Conservation (phyloP, 2,329 filamentous ascomycete species). For the Thielaviopsis euricoi region DNA sequence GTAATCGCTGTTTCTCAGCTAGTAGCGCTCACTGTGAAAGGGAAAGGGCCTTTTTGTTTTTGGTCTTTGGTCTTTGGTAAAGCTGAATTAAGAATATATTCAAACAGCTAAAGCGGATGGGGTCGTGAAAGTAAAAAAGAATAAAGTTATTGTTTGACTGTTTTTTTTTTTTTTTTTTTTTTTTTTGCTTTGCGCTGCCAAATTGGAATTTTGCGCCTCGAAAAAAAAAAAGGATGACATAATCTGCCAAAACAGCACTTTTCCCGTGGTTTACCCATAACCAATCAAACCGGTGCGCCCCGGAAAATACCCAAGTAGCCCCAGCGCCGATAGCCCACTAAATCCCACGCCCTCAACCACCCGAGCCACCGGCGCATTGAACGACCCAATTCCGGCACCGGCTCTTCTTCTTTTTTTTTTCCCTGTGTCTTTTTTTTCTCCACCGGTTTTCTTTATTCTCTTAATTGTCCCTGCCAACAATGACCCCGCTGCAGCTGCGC, state of each 20-base stretch:
- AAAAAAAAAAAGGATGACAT: neutral
- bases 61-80: no score
- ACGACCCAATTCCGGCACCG: neutral
- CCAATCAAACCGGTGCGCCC: neutral
- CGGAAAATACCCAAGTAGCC: neutral
- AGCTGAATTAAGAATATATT: no score
- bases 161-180: neutral
- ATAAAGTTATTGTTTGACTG: neutral
- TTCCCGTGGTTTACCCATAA: neutral
- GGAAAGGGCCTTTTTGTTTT: no score
- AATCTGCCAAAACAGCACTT: neutral
- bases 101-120: no score
- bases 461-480: neutral
- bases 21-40: no score
- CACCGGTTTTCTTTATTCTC: neutral
- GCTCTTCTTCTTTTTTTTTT: neutral
- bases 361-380: neutral
- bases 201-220: neutral
- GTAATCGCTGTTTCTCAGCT: no score
- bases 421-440: neutral
- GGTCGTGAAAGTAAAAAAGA: neutral
- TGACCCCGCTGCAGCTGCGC: neutral
- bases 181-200: neutral
- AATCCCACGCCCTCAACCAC: neutral
- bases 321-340: neutral